phyloP scores from a whole-genome alignment of 1,284 basidiomycete species.

The Naganishia albida region DNA sequence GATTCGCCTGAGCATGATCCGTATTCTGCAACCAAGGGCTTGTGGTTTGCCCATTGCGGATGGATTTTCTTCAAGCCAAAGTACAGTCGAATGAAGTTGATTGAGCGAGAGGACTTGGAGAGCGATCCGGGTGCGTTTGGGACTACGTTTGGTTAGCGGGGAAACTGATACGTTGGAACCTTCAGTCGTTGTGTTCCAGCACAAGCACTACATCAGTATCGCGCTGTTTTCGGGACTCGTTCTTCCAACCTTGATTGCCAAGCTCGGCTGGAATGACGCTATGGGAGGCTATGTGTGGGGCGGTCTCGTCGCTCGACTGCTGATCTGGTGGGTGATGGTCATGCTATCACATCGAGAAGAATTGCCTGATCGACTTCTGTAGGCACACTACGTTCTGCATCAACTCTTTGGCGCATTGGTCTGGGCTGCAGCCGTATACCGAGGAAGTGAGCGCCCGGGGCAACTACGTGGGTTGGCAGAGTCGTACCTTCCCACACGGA shows the following conservation, averaged over 20 bases:
- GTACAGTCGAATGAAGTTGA: conserved; percentile 64
- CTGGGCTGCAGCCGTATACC: conserved; percentile 72
- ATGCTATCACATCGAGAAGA: neutral
- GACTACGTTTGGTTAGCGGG: too few species aligned
- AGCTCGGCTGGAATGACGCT: conserved; percentile 64
- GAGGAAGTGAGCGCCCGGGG: conserved; percentile 75
- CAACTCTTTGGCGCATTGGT: conserved; percentile 78
- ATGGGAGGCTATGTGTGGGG: conserved; percentile 67
- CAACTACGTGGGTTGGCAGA: conserved; percentile 60
- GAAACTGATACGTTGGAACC: neutral
- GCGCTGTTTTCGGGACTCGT: conserved; percentile 65
- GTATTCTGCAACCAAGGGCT: conserved; percentile 70
- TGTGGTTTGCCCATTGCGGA: conserved; percentile 75
- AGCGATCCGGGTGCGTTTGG: conserved; percentile 62
- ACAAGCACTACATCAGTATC: conserved; percentile 66
- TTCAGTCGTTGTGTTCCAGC: conserved; percentile 71
- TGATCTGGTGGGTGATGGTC: conserved; percentile 58
- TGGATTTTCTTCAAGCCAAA: conserved; percentile 79
- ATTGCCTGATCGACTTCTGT: conserved; percentile 51
- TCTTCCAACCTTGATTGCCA: conserved; percentile 58
- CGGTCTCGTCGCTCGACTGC: conserved; percentile 64
- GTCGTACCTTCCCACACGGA: too few species aligned
- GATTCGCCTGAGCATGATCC: conserved; percentile 73
- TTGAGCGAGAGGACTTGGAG: conserved; percentile 72
- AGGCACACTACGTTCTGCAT: conserved; percentile 80